Conservation (phyloP, 2,329 filamentous ascomycete species). For the Lojkania enalia region DNA sequence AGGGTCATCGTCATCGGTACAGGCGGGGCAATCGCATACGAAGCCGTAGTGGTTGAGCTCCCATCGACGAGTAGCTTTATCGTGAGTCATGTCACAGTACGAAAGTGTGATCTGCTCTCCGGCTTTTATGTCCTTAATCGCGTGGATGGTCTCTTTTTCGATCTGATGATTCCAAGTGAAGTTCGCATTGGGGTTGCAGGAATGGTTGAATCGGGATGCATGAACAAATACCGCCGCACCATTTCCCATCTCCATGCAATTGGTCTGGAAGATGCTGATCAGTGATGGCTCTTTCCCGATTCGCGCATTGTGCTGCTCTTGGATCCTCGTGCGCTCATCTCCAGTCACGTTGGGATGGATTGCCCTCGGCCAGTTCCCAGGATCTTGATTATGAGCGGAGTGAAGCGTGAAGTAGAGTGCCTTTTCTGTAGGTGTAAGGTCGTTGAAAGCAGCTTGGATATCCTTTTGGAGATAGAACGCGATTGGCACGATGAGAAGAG, state of each 20-base stretch:
- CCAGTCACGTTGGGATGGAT: constrained; percentile 26
- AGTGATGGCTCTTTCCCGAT: constrained; percentile 22
- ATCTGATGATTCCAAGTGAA: constrained; percentile 41
- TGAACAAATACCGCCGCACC: constrained; percentile 42
- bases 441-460: constrained; percentile 32
- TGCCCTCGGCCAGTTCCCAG: constrained; percentile 28
- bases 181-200: constrained; percentile 46
- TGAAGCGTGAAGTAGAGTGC: constrained; percentile 33
- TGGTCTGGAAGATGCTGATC: constrained; percentile 47
- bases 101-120: constrained; percentile 46
- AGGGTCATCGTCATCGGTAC: constrained; percentile 37
- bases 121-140: constrained; percentile 35
- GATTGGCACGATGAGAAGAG: constrained; percentile 41
- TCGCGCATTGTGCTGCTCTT: constrained; percentile 38
- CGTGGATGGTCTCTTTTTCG: constrained; percentile 38
- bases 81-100: constrained; percentile 43
- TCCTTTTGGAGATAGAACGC: constrained; percentile 37
- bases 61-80: constrained; percentile 31
- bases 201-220: constrained; percentile 48
- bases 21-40: constrained; percentile 44
- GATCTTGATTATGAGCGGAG: constrained; percentile 32
- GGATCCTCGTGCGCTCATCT: constrained; percentile 28
- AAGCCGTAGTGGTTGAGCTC: constrained; percentile 45
- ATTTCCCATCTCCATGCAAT: constrained; percentile 43
- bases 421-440: constrained; percentile 24